Base-by-base conservation (phyloP, 805 yeast species). In the Saccharomycopsis olivae region DNA sequence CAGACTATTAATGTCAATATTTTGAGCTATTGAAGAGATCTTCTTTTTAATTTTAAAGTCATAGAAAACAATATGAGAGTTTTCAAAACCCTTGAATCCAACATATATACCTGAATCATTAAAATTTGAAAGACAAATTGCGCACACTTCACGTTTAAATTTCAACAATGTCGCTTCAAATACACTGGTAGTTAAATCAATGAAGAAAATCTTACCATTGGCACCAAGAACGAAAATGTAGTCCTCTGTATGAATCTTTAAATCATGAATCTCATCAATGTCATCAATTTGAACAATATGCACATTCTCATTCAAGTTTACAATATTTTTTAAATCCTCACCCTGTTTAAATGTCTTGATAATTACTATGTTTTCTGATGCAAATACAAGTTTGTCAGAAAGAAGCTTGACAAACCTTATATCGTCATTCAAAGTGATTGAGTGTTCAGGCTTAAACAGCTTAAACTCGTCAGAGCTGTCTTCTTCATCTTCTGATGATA, bases 341-440 rank as follows among this genome's bases (percentile, higher is more conserved):
- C 16, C 6, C 6, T 6, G 6, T 28, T 21, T 10, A 23, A 28
- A 20, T 14, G 38, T 21, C 23, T 34, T 38, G 15, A 37, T 19
- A 3, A 37, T 16, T 11, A 41, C 16, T 11, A 15, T 14, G 11
- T 36, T 14, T 9, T 33, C 45, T 4, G 35, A 21, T 11, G 24
- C 33, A 25, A 41, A 19, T 5, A 38, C 21, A 17, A 27, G 16
- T 24, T 33, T 37, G n/a, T 24, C 18, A 8, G 28, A 19, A 28
- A 33, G 27, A 4, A 41, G 13, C 23, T 37, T 41, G 3, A 41
- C 38, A 33, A 41, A 41, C 10, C 28, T 29, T 4, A 41, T 29
- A 11, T 24, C 28, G 14, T n/a, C 24, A n/a, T 28, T 18, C 3
- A 37, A 19, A 5, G 21, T 33, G 5, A 36, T 25, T 4, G 33